Base-by-base conservation (phyloP, 2,329 filamentous ascomycete genomes). In the Penicillium sp. region DNA sequence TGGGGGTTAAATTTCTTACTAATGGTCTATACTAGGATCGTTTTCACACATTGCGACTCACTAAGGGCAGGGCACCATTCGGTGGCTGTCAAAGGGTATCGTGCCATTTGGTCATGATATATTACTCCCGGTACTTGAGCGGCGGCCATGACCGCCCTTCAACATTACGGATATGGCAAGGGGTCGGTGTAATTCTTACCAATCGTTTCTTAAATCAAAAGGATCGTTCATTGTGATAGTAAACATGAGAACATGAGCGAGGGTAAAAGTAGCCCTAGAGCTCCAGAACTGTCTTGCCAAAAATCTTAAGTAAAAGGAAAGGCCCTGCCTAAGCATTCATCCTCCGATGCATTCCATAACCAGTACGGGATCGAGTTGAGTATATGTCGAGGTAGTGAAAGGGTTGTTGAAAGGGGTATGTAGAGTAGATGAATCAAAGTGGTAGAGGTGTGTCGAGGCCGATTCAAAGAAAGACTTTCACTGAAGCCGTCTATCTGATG, bases 231-330 rank as follows among this genome's bases (percentile, higher is more conserved):
- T 27, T 40, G 38, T 24, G 23, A 25, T 40, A 27, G 12, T 27
- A 39, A 40, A 40, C 38, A 40, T 15, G 20, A 23, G 20, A 23
- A 25, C 12, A 18, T 9, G 33, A 40, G 40, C 10, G 38, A 52
- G 57, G 58, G 59, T 59, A 58, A 49, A 33, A 60, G 57, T 60
- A 61, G 57, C 57, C 59, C 59, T 52, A 28, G 60, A 23, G 50
- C 52, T 32, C 57, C 47, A 32, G n/a, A 40, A 50, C 45, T 38
- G 45, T 49, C 42, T 28, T 49, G 54, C 50, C 54, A 59, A 48
- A 42, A 41, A 46, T 51, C 44, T 32, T 46, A 56, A n/a, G n/a
- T n/a, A n/a, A 60, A 60, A 46, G 53, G 55, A 55, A 57, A 46
- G 44, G 42, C 27, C 46, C 46, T 42, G 41, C 48, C 49, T 37